phyloP scores from a whole-genome alignment of 306 rosid species.

The Sicyos edulis region DNA sequence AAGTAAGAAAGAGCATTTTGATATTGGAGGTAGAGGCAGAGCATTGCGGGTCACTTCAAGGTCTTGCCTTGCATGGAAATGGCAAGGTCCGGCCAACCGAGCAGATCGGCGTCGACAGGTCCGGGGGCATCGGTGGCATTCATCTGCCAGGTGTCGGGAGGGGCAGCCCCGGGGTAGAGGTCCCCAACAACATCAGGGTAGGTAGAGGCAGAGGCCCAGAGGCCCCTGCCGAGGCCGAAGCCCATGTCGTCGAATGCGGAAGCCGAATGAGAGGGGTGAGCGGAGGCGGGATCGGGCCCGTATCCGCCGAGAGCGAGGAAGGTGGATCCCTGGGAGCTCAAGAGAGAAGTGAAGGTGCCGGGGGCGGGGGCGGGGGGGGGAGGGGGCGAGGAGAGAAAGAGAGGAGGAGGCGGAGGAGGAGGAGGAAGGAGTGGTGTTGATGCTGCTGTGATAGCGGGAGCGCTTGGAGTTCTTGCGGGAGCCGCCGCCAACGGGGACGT shows the following conservation, averaged over 20 bases:
- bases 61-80: slow-evolving; percentile 32
- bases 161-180: neutral
- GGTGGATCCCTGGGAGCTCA: slow-evolving; percentile 17
- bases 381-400: neutral
- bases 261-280: neutral
- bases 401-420: slow-evolving; percentile 25
- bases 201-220: slow-evolving; percentile 17
- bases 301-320: neutral
- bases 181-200: slow-evolving; percentile 33
- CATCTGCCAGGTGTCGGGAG: slow-evolving; percentile 45
- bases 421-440: slow-evolving; percentile 4
- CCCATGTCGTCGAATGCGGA: slow-evolving; percentile 33
- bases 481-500: slow-evolving; percentile 51
- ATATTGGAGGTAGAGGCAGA: neutral
- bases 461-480: slow-evolving; percentile 39
- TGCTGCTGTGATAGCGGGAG: slow-evolving; percentile 21
- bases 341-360: slow-evolving; percentile 26
- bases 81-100: slow-evolving; percentile 38
- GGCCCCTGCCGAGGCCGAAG: slow-evolving; percentile 28
- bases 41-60: slow-evolving; percentile 18
- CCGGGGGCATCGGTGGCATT: slow-evolving; percentile 14
- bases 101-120: slow-evolving; percentile 28
- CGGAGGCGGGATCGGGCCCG: slow-evolving; percentile 18
- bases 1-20: slow-evolving; percentile 1
- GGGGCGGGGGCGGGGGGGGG: neutral